Base-by-base conservation (phyloP, 441 rosid genomes). In the Pelargonium citronellum region DNA sequence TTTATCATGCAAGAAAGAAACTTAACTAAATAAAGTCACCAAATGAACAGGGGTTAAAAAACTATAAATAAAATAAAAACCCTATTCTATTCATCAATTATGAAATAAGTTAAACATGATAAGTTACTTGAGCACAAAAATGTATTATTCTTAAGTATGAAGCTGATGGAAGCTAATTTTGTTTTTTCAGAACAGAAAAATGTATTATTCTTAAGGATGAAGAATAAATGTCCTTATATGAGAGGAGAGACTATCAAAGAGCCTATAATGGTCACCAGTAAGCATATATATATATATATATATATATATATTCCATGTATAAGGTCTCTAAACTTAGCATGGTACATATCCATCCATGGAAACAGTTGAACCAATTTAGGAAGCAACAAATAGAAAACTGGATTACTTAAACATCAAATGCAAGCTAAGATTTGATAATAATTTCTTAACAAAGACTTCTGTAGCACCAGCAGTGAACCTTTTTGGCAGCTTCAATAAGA, bases 401-500 rank as follows among this genome's bases (percentile, higher is more conserved):
- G 30, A 64, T 71, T 37, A 49, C 17, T 65, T 20, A 19, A 34
- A n/a, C n/a, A 30, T 8, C 67, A 30, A 41, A 16, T 41, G 15
- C 7, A 53, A 53, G 60, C 8, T 13, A 53, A 8, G 15, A 16
- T 9, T 9, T 66, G 24, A 66, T 66, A 1, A 9, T 8, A 7
- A 39, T 4, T 13, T n/a, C 34, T 15, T 3, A 37, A 60, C 51
- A 44, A 11, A 22, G 24, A 49, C 15, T 51, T 51, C 16, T 27
- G 66, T 1, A 72, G 49, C 65, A 74, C 19, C 11, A 27, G 43
- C 7, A 67, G 66, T 22, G 15, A 47, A 92, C 98, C 97, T 88
- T 88, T 67, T 79, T 87, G 75, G 96, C 89, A 70, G 97, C 94
- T 79, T 84, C 81, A 77, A 77, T 82, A 65, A 95, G 87, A 76